Evolutionary conservation across 768 basidiomycete genomes (phyloP).

Genomic region (Gymnopilus dilepis): DNA sequence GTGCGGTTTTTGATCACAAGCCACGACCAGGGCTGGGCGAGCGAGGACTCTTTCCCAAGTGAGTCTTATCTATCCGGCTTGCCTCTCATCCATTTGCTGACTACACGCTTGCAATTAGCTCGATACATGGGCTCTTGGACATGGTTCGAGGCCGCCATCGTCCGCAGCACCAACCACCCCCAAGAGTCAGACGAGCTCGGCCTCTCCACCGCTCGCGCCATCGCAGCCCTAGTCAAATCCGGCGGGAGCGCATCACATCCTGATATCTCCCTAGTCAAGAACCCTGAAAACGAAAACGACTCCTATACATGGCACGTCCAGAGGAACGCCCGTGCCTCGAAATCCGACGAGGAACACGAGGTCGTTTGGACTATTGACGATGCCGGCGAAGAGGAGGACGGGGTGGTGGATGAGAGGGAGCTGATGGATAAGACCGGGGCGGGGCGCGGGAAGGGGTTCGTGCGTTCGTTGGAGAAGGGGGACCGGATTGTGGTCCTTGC

Average conservation of each 20-base stretch:
- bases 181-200: background rate
- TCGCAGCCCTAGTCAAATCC: background rate
- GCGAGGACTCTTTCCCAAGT: conserved; percentile 6
- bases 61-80: background rate
- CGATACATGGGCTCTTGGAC: conserved; percentile 11
- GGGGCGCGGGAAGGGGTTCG: conserved; percentile 10
- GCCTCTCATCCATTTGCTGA: background rate
- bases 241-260: background rate
- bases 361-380: conserved; percentile 7
- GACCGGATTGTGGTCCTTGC: conserved; percentile 16
- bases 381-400: conserved; percentile 3
- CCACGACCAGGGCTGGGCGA: conserved; percentile 9
- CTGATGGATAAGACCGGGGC: conserved; percentile 14
- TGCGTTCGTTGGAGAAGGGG: background rate
- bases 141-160: conserved; percentile 9
- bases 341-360: background rate
- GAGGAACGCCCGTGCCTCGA: conserved; percentile 11
- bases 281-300: background rate
- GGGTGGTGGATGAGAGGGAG: conserved; percentile 1
- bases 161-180: background rate
- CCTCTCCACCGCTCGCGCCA: background rate
- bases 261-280: background rate
- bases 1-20: conserved; percentile 1
- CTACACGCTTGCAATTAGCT: background rate
- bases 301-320: conserved; percentile 12